These are phyloP conservation scores for Tolypocladium album DNA, from an alignment of 2,329 filamentous ascomycete species.

Conservation along the genomic window DNA sequence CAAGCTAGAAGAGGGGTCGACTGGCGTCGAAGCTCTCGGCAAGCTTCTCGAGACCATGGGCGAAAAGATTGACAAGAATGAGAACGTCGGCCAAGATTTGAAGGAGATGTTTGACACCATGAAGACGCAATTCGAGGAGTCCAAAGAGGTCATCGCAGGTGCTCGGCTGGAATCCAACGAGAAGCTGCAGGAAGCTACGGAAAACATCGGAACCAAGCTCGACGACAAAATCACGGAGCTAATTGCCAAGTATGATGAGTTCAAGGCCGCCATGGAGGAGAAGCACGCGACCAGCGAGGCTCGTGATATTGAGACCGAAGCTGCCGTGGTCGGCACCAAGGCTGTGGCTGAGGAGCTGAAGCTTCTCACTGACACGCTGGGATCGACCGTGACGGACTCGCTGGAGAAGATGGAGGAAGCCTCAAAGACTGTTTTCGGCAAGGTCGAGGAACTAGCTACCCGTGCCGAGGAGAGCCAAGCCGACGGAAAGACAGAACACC, in stretches of 20 bases:
- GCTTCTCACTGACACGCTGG: slow-evolving; percentile 74
- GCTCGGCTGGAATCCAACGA: slow-evolving; percentile 77
- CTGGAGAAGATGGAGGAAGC: slow-evolving; percentile 82
- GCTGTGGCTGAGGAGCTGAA: slow-evolving; percentile 79
- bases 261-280: slow-evolving; percentile 63
- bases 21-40: slow-evolving; percentile 61
- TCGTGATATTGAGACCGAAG: slow-evolving; percentile 61
- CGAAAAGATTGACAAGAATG: slow-evolving; percentile 49
- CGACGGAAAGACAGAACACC: slow-evolving; percentile 68
- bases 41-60: slow-evolving; percentile 58
- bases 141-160: slow-evolving; percentile 67
- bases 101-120: slow-evolving; percentile 66
- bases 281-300: slow-evolving; percentile 64
- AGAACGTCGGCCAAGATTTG: slow-evolving; percentile 48
- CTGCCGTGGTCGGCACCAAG: slow-evolving; percentile 65
- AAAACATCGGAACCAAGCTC: slow-evolving; percentile 42
- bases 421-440: slow-evolving; percentile 74
- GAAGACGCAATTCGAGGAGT: slow-evolving; percentile 79
- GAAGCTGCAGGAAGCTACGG: slow-evolving; percentile 52
- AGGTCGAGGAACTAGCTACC: slow-evolving; percentile 66
- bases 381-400: slow-evolving; percentile 68
- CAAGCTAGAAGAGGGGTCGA: slow-evolving; percentile 66
- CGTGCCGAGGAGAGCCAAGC: slow-evolving; percentile 67
- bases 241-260: slow-evolving; percentile 79
- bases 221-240: slow-evolving; percentile 64